Percentiles rank a stretch among this genome's conserved stretches.
These are phyloP conservation scores for Puccinia coronata DNA, from an alignment of 1,284 basidiomycete species.

Conservation along the genomic window DNA sequence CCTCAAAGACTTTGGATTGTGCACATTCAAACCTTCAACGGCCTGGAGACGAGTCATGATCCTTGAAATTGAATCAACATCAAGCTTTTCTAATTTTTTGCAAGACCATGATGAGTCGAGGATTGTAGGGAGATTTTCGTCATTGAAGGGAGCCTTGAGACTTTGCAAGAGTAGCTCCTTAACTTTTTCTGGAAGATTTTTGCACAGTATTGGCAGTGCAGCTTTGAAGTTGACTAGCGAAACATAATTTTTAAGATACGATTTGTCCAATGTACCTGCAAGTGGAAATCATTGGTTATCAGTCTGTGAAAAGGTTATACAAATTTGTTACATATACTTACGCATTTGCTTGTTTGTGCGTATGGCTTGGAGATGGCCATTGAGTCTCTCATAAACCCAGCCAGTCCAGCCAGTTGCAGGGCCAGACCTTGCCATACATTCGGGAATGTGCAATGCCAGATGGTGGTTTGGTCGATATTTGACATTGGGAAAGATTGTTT, in stretches of 20 bases:
- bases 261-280: neutral
- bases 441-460: slow-evolving; percentile 25
- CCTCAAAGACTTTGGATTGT: neutral
- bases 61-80: neutral
- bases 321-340: slow-evolving; percentile 9
- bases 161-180: neutral
- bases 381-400: slow-evolving; percentile 36
- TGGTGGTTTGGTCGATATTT: slow-evolving; percentile 21
- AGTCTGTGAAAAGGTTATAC: neutral
- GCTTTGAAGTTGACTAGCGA: slow-evolving; percentile 3
- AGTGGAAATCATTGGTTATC: neutral
- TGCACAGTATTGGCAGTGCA: neutral
- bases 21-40: no score
- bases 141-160: neutral
- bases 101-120: neutral
- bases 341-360: slow-evolving; percentile 42
- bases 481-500: neutral
- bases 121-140: neutral
- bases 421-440: slow-evolving; percentile 17
- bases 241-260: slow-evolving; percentile 9
- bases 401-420: slow-evolving; percentile 29
- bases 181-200: neutral
- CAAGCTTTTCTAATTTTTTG: neutral
- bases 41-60: neutral
- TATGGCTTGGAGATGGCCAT: slow-evolving; percentile 18